These are phyloP conservation scores for Citrus reticulata DNA, from an alignment of 345 rosid species.

Conservation along the genomic window DNA sequence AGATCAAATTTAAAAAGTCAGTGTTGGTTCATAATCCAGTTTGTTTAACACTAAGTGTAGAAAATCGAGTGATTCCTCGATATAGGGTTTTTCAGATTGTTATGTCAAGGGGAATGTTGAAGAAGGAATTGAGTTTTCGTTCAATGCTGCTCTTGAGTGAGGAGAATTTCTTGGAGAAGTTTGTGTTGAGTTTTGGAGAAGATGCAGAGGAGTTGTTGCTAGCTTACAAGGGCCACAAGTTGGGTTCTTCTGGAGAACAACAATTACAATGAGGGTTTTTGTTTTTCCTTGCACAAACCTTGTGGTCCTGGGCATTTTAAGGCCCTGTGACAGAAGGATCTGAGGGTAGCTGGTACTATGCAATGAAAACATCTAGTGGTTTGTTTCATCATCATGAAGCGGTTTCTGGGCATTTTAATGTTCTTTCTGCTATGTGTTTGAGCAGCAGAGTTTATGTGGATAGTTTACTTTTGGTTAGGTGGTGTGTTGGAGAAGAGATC, in stretches of 20 bases:
- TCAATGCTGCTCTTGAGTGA: constrained; percentile 3
- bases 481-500: no score
- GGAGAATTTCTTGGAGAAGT: constrained; percentile 27
- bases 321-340: no score
- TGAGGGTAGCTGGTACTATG: neutral
- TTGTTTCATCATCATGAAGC: no score
- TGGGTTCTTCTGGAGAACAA: neutral
- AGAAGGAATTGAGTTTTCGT: constrained; percentile 21
- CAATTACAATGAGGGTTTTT: neutral
- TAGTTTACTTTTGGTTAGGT: no score
- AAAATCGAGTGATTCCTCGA: constrained; percentile 37
- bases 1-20: constrained; percentile 18
- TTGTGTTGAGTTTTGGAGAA: constrained; percentile 23
- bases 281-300: neutral
- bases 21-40: constrained; percentile 17
- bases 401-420: neutral
- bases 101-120: constrained; percentile 25
- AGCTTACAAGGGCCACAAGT: constrained; percentile 27
- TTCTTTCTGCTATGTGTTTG: neutral
- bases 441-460: no score
- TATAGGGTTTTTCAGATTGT: constrained; percentile 32
- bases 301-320: neutral
- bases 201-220: constrained; percentile 28
- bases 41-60: constrained; percentile 26
- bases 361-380: no score